phyloP scores from a whole-genome alignment of 495 filamentous ascomycete species.

The Haplographium delicatum region DNA sequence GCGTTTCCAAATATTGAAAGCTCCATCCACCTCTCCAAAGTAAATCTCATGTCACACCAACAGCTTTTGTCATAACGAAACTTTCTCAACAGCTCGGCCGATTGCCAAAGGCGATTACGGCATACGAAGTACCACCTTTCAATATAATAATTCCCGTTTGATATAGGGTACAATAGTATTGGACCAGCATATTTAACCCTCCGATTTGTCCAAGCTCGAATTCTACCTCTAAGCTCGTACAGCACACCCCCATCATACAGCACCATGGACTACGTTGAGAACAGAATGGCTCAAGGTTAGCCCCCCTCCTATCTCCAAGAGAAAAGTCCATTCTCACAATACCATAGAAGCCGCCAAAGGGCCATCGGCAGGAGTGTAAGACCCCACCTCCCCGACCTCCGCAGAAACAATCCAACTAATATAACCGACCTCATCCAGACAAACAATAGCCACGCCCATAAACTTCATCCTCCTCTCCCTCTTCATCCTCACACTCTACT shows the following conservation, averaged over 20 bases:
- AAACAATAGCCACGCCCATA: conserved; percentile 67
- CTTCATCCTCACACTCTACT: conserved; percentile 64
- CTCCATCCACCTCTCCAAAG: too few species aligned
- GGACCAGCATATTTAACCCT: too few species aligned
- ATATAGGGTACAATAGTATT: too few species aligned
- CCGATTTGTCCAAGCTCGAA: too few species aligned
- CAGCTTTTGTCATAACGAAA: too few species aligned
- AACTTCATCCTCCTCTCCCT: conserved; percentile 70
- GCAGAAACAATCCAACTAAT: conserved; percentile 13
- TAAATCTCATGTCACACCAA: too few species aligned
- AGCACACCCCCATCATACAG: too few species aligned
- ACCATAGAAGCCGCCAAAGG: conserved; percentile 24
- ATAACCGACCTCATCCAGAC: conserved; percentile 34
- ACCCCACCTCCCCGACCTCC: not conserved
- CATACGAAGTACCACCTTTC: too few species aligned
- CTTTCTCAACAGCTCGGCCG: too few species aligned
- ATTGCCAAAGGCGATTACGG: too few species aligned
- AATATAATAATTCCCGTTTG: too few species aligned
- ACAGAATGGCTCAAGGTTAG: conserved; percentile 44
- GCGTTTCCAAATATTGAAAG: too few species aligned
- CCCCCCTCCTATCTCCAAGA: conserved; percentile 15
- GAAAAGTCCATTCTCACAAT: conserved; percentile 17
- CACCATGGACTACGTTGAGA: conserved; percentile 52
- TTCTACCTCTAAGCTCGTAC: not conserved
- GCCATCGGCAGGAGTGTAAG: conserved; percentile 18